A percentile compares a stretch with the other conserved stretches of the same genome.
Evolutionary conservation across 1,284 basidiomycete genomes (phyloP).

Genomic region (Meira nashicola): DNA sequence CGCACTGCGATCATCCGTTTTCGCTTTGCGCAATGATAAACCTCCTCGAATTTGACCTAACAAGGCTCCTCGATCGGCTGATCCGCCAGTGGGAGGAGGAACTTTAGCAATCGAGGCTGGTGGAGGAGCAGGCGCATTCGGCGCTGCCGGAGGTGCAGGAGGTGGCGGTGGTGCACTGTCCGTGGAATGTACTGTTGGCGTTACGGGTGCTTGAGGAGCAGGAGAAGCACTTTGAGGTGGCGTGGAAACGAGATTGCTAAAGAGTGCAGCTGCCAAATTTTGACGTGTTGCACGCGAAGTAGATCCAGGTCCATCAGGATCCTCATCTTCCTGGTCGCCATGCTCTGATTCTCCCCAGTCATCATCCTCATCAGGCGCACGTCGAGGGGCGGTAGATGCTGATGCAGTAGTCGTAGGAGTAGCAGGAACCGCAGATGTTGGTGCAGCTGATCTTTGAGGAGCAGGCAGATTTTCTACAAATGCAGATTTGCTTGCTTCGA

Average conservation of each 20-base stretch:
- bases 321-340: constrained; percentile 43
- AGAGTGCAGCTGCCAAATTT: constrained; percentile 48
- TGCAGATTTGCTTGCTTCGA: constrained; percentile 1
- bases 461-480: constrained; percentile 18
- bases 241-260: constrained; percentile 45
- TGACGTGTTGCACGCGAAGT: constrained; percentile 48
- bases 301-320: constrained; percentile 42
- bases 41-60: constrained; percentile 80
- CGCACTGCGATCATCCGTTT: constrained; percentile 77
- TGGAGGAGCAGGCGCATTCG: constrained; percentile 41
- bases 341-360: constrained; percentile 49
- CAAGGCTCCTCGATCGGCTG: constrained; percentile 66
- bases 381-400: background rate
- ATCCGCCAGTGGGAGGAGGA: constrained; percentile 38
- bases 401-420: constrained; percentile 5
- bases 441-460: constrained; percentile 26
- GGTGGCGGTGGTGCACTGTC: constrained; percentile 51
- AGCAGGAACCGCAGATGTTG: constrained; percentile 6
- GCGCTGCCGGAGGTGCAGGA: constrained; percentile 52
- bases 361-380: constrained; percentile 32
- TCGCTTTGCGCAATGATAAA: constrained; percentile 67
- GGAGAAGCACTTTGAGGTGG: constrained; percentile 17
- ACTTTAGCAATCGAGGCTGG: constrained; percentile 32
- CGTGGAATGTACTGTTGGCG: constrained; percentile 27
- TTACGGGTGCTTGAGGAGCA: constrained; percentile 23